phyloP scores from a whole-genome alignment of 2,329 filamentous ascomycete species.

The Alternaria alternata region DNA sequence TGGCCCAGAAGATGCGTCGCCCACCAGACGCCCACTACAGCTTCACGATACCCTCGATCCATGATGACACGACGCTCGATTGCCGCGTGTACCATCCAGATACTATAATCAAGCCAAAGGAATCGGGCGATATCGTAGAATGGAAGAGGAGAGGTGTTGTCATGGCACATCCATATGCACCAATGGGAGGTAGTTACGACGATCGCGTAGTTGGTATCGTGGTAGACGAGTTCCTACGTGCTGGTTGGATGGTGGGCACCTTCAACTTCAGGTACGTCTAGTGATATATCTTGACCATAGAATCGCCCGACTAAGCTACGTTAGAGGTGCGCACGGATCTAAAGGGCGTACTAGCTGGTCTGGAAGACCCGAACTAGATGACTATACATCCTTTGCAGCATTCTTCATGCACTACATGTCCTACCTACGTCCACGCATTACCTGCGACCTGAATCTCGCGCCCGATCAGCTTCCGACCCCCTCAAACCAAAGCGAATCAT shows the following conservation, averaged over 20 bases:
- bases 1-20: slow-evolving; percentile 36
- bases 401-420: slow-evolving; percentile 80
- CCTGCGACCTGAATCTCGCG: slow-evolving; percentile 21
- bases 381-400: slow-evolving; percentile 84
- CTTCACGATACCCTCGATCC: slow-evolving; percentile 83
- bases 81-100: slow-evolving; percentile 79
- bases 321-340: slow-evolving; percentile 78
- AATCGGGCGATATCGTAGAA: slow-evolving; percentile 1
- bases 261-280: slow-evolving; percentile 84
- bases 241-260: slow-evolving; percentile 79
- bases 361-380: slow-evolving; percentile 77
- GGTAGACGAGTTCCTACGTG: slow-evolving; percentile 68
- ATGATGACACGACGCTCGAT: slow-evolving; percentile 78
- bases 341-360: slow-evolving; percentile 88
- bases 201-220: slow-evolving; percentile 78
- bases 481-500: slow-evolving; percentile 2
- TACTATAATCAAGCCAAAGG: slow-evolving; percentile 26
- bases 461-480: slow-evolving; percentile 21
- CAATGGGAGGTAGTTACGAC: slow-evolving; percentile 84
- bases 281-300: neutral
- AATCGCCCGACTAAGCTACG: neutral
- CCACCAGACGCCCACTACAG: slow-evolving; percentile 54
- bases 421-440: slow-evolving; percentile 53
- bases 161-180: slow-evolving; percentile 89
- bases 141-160: slow-evolving; percentile 65